Percentiles rank a stretch among this genome's conserved stretches.
phyloP scores from a whole-genome alignment of 2,329 filamentous ascomycete species.

The Emericellopsis atlantica region DNA sequence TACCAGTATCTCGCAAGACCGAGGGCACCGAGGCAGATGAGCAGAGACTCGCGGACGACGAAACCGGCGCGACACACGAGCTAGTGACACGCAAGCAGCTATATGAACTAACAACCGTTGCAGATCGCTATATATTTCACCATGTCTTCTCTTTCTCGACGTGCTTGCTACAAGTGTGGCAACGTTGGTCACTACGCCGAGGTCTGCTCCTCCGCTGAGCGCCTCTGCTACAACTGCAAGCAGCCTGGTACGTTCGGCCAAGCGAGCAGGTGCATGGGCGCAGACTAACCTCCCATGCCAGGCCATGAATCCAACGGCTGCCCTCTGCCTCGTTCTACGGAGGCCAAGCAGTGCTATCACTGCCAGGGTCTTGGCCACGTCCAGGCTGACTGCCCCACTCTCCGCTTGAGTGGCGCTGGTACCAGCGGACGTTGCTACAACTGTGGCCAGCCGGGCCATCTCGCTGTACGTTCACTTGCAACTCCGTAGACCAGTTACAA shows the following conservation, averaged over 20 bases:
- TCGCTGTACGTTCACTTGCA: conserved; percentile 52
- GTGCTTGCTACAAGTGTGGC: conserved; percentile 74
- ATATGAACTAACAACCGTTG: neutral
- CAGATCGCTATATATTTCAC: conserved; percentile 13
- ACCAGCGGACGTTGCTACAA: conserved; percentile 89
- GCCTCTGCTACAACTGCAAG: conserved; percentile 98
- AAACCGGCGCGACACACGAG: no score
- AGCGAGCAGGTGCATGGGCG: no score
- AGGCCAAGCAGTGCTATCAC: conserved; percentile 99
- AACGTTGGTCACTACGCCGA: conserved; percentile 74
- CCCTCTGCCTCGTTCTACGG: conserved; percentile 89
- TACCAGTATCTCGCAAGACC: no score
- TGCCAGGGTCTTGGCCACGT: conserved; percentile 98
- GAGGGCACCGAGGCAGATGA: no score
- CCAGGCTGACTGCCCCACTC: conserved; percentile 95
- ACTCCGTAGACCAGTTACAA: neutral
- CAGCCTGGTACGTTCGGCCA: conserved; percentile 48
- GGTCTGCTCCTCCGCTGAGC: conserved; percentile 95
- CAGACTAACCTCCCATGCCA: conserved; percentile 7
- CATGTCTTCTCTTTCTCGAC: conserved; percentile 73
- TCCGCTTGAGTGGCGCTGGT: conserved; percentile 75
- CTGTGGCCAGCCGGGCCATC: conserved; percentile 84
- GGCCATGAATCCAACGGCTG: conserved; percentile 97
- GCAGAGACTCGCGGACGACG: no score
- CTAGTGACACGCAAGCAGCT: neutral